A percentile compares a stretch with the other conserved stretches of the same genome.
Evolutionary conservation across 371 early-diverging fungal genomes (phyloP).

Genomic region (Coemansia sp.): DNA sequence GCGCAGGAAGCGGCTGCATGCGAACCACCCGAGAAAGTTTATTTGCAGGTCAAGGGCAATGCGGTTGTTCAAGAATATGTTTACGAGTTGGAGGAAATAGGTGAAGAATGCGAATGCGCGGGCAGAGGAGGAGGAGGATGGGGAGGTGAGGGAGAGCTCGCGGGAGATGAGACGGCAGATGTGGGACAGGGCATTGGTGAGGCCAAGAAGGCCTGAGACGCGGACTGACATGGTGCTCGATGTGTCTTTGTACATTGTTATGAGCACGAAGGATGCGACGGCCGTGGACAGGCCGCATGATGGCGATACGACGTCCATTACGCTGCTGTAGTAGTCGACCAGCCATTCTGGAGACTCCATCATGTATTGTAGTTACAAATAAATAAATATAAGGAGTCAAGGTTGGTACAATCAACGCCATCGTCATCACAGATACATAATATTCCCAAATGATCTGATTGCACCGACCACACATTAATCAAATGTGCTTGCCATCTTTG

Average conservation of each 20-base stretch:
- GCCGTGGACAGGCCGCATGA: slow-evolving; percentile 44
- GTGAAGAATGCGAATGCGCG: slow-evolving; percentile 36
- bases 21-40: slow-evolving; percentile 39
- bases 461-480: background rate
- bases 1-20: slow-evolving; percentile 28
- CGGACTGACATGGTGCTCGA: slow-evolving; percentile 40
- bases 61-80: slow-evolving; percentile 33
- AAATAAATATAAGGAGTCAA: background rate
- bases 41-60: slow-evolving; percentile 40
- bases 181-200: slow-evolving; percentile 37
- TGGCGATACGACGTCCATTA: slow-evolving; percentile 41
- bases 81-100: slow-evolving; percentile 39
- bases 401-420: too few relatives aligned
- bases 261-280: slow-evolving; percentile 31
- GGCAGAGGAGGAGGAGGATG: slow-evolving; percentile 14
- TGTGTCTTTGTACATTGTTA: slow-evolving; percentile 39
- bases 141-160: slow-evolving; percentile 26
- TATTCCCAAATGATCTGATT: background rate
- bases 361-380: background rate
- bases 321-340: slow-evolving; percentile 35
- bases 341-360: slow-evolving; percentile 48
- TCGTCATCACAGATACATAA: background rate
- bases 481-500: background rate
- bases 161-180: slow-evolving; percentile 34
- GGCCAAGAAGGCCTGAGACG: slow-evolving; percentile 42